These are phyloP conservation scores for Ceriops tagal DNA, from an alignment of 345 rosid species.

Conservation along the genomic window DNA sequence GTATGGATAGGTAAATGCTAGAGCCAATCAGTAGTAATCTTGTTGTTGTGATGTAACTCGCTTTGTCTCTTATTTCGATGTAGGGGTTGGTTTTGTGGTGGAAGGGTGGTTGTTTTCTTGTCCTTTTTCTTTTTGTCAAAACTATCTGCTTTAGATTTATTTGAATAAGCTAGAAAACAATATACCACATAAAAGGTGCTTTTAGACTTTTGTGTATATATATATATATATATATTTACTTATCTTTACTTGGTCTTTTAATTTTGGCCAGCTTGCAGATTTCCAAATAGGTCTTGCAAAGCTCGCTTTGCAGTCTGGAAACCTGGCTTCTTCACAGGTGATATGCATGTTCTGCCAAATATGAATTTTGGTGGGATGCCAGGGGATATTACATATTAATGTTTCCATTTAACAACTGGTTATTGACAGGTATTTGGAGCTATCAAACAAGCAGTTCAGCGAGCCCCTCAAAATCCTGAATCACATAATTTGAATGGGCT, in stretches of 20 bases:
- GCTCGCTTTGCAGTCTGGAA: conserved; percentile 66
- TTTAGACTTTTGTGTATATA: neutral
- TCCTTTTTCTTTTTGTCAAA: neutral
- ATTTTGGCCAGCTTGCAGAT: conserved; percentile 68
- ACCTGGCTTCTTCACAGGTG: conserved; percentile 81
- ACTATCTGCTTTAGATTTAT: neutral
- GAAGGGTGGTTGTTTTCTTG: neutral
- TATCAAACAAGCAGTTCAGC: conserved; percentile 84
- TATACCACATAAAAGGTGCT: neutral
- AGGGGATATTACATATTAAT: neutral
- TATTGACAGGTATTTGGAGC: conserved; percentile 71
- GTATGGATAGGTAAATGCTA: too few species aligned
- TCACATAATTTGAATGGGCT: conserved; percentile 85
- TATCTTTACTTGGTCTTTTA: conserved; percentile 12
- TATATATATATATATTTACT: neutral
- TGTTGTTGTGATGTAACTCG: too few species aligned
- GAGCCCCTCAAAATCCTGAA: conserved; percentile 71
- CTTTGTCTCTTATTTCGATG: too few species aligned
- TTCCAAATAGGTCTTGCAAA: conserved; percentile 88
- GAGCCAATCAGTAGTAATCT: too few species aligned
- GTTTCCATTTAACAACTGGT: neutral
- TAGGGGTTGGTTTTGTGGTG: neutral
- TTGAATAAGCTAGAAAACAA: neutral
- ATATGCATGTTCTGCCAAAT: neutral
- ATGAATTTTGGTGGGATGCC: neutral